phyloP scores from a whole-genome alignment of 768 basidiomycete genomes.

The Tylopilus sp. region DNA sequence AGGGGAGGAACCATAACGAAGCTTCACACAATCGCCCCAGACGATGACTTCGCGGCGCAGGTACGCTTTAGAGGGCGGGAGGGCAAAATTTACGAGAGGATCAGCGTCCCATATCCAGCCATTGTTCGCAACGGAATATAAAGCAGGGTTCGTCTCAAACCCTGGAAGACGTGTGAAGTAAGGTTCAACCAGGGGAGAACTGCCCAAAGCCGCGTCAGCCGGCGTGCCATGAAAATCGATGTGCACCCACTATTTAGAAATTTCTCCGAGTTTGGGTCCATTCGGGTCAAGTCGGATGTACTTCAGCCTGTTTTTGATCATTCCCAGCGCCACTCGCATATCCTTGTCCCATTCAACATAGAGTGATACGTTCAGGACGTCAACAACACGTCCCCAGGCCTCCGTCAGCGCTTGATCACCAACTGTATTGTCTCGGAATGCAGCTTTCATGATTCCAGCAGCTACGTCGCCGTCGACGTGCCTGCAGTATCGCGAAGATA shows the following conservation, averaged over 20 bases:
- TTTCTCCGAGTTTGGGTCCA: conserved; percentile 82
- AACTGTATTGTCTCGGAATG: conserved; percentile 45
- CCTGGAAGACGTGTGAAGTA: conserved; percentile 88
- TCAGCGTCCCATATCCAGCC: conserved; percentile 99
- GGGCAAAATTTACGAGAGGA: conserved; percentile 91
- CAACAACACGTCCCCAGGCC: conserved; percentile 74
- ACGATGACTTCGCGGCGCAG: conserved; percentile 94
- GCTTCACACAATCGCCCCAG: conserved; percentile 98
- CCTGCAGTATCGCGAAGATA: conserved; percentile 66
- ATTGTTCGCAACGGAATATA: conserved; percentile 91
- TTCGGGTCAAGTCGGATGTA: conserved; percentile 79
- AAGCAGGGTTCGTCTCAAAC: conserved; percentile 45
- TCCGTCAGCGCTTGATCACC: conserved; percentile 56
- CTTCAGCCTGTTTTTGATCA: conserved; percentile 70
- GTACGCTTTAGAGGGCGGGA: conserved; percentile 90
- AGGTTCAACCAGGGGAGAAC: conserved; percentile 80
- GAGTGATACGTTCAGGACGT: conserved; percentile 83
- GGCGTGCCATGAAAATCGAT: background rate
- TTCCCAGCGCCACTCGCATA: conserved; percentile 64
- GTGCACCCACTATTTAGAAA: conserved; percentile 63
- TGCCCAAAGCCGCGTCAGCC: conserved; percentile 31
- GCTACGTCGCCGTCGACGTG: conserved; percentile 60
- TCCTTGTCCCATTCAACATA: conserved; percentile 90
- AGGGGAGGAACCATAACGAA: conserved; percentile 84
- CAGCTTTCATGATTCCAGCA: conserved; percentile 73